A percentile compares a stretch with the other conserved stretches of the same genome.
These are phyloP conservation scores for Solanum chilense DNA, from an alignment of 257 asterid species.

Conservation along the genomic window DNA sequence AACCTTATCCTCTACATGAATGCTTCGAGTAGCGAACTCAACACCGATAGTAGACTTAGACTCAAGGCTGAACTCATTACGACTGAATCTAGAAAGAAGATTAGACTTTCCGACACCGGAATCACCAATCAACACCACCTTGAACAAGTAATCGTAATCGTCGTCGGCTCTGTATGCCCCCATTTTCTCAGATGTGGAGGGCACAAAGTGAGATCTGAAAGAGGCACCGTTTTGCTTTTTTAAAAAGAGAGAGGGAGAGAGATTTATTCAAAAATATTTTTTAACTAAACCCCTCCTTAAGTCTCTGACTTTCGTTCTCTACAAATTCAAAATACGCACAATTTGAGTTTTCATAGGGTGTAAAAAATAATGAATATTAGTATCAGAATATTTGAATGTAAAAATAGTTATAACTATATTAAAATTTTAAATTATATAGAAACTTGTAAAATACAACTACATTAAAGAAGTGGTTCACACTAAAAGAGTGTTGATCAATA, in stretches of 20 bases:
- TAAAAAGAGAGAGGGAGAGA: background rate
- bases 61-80: conserved; percentile 52
- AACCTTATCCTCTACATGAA: conserved; percentile 44
- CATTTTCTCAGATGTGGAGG: conserved; percentile 5
- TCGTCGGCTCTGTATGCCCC: conserved; percentile 48
- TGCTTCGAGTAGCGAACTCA: conserved; percentile 50
- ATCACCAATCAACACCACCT: conserved; percentile 40
- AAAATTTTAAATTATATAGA: background rate
- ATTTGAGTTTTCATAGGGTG: background rate
- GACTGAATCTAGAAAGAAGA: conserved; percentile 42
- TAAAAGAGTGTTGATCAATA: background rate
- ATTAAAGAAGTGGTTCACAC: background rate
- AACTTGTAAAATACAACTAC: background rate
- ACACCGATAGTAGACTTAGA: conserved; percentile 55
- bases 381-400: background rate
- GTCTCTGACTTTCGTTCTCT: background rate
- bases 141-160: conserved; percentile 48
- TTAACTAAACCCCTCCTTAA: background rate
- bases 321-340: background rate
- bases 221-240: background rate
- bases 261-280: background rate
- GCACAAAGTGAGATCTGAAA: background rate
- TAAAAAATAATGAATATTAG: no score
- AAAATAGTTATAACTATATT: background rate
- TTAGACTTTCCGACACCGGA: conserved; percentile 46